Conservation (phyloP, 441 rosid species). For the Viola pubescens region DNA sequence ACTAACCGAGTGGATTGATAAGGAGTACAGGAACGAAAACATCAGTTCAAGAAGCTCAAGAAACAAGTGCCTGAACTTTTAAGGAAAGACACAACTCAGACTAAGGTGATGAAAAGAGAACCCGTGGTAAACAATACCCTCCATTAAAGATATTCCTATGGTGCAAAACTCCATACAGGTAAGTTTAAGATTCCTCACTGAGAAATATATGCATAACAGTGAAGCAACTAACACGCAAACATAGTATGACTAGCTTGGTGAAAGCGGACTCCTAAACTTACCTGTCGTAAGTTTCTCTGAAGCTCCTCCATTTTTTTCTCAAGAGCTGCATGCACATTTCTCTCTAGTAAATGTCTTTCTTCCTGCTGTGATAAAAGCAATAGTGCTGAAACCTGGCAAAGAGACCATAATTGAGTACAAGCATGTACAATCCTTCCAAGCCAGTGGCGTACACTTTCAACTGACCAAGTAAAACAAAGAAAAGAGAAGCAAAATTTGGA, state of each 20-base stretch:
- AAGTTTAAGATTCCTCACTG: neutral
- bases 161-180: neutral
- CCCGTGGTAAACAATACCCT: no score
- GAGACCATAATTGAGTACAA: constrained; percentile 11
- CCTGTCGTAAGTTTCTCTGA: constrained; percentile 82
- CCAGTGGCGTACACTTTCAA: constrained; percentile 3
- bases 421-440: constrained; percentile 11
- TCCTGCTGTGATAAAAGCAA: constrained; percentile 92
- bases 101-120: no score
- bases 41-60: no score
- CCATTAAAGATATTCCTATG: no score
- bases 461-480: constrained; percentile 10
- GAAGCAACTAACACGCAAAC: neutral
- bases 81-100: no score
- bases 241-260: neutral
- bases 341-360: constrained; percentile 87
- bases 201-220: neutral
- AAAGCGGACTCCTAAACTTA: constrained; percentile 17
- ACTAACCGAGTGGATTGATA: no score
- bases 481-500: neutral
- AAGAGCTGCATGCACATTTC: constrained; percentile 75
- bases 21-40: no score
- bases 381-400: constrained; percentile 66
- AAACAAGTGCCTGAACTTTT: no score
- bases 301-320: constrained; percentile 82